phyloP scores from a whole-genome alignment of 2,329 filamentous ascomycete species.

The Calonectria pteridis region DNA sequence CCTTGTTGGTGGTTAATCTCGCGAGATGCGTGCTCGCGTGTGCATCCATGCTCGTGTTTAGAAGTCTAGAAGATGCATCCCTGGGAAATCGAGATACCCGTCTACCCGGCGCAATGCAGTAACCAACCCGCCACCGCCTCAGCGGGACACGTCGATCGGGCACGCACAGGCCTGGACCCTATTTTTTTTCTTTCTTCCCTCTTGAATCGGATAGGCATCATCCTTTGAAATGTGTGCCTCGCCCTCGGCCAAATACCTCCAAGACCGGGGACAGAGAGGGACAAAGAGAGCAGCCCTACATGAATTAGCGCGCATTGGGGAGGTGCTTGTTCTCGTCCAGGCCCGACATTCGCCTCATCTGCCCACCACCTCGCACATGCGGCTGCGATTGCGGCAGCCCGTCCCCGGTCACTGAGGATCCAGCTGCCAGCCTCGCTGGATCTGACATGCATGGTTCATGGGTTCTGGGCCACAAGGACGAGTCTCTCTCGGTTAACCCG shows the following conservation, averaged over 20 bases:
- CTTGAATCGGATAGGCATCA: background rate
- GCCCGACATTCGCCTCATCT: conserved; percentile 8
- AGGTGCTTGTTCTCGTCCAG: background rate
- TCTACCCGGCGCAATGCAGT: background rate
- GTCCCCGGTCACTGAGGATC: background rate
- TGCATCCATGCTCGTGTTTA: background rate
- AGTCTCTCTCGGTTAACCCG: background rate
- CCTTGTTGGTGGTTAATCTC: background rate
- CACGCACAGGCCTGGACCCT: background rate
- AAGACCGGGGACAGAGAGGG: background rate
- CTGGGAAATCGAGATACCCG: background rate
- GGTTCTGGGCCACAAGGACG: conserved; percentile 17
- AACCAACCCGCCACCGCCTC: conserved; percentile 1
- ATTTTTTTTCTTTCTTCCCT: background rate
- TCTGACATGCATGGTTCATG: conserved; percentile 31
- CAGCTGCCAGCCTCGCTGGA: conserved; percentile 18
- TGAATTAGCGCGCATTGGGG: conserved; percentile 14
- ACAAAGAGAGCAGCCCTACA: conserved; percentile 2
- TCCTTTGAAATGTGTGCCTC: background rate
- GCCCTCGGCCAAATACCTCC: background rate
- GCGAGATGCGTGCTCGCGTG: background rate
- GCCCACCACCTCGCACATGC: background rate
- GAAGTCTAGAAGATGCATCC: background rate
- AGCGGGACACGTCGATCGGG: conserved; percentile 6
- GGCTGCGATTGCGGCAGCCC: conserved; percentile 6